Base-by-base conservation (phyloP, 208 protist genomes). In the Hexamita inflata region DNA sequence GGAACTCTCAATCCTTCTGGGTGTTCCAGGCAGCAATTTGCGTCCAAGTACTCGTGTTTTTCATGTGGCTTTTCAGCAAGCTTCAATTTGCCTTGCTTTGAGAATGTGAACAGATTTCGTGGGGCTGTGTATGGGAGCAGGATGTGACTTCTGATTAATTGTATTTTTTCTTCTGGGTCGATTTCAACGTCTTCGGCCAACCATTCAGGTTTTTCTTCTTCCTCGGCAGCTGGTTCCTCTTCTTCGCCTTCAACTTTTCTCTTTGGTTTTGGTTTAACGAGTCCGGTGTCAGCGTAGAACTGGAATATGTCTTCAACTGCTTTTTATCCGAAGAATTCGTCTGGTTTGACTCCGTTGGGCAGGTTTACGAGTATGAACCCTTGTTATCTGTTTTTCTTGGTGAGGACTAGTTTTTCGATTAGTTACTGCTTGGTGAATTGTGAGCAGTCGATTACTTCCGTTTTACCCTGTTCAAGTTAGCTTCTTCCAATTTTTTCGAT, bases 111-210 rank as follows among this genome's bases (percentile, higher is more conserved):
- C 19, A 38, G 9, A 19, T 70, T 9, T 15, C 9, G 28, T 11
- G 64, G 64, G 7, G 64, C 64, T 32, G 64, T 70, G 64, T 70
- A 70, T 15, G 64, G 64, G 9, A 70, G 11, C 64, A 70, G n/a
- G 15, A 70, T 70, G 38, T 34, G 32, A 7, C 42, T 34, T 30
- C 64, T n/a, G 11, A 70, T 45, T 4, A 9, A 15, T 45, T 70
- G 30, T 32, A 70, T 70, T n/a, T 38, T 70, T 15, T 70, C 64
- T 11, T n/a, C 38, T n/a, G 11, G 19, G 38, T 70, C 64, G 9
- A 70, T 38, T 38, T 70, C 32, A 4, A 70, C 64, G 28, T 70
- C 64, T 34, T 70, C 64, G 9, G 11, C 35, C 28, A 49, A 9
- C 40, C 28, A 49, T 38, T 70, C 64, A 15, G 11, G 19, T n/a